phyloP scores from a whole-genome alignment of 169 alveolate species.

The Plasmodium vivax region DNA sequence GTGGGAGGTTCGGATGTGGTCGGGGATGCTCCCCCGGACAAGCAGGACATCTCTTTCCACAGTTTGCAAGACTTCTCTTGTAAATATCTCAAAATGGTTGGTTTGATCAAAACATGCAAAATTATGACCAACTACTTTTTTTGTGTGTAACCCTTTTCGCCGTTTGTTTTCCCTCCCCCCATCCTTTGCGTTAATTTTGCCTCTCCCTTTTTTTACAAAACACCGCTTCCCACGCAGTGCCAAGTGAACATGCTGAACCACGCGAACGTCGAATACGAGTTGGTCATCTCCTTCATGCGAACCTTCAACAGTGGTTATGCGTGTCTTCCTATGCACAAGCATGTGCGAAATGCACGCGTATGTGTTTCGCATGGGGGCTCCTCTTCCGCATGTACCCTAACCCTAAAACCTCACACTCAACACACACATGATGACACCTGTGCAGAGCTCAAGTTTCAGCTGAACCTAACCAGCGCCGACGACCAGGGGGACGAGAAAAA shows the following conservation, averaged over 20 bases:
- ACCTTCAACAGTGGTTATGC: slow-evolving; percentile 45
- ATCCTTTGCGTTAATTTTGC: not conserved
- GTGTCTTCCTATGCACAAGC: too few species aligned
- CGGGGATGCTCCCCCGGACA: not conserved
- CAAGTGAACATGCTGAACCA: slow-evolving; percentile 22
- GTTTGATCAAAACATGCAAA: not conserved
- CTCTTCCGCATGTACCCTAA: not conserved
- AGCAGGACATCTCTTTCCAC: slow-evolving; percentile 6
- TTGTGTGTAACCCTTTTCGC: not conserved
- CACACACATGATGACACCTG: not conserved
- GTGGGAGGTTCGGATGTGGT: not conserved
- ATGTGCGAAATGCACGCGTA: not conserved
- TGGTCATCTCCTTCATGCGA: slow-evolving; percentile 42
- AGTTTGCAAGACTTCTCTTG: slow-evolving; percentile 27
- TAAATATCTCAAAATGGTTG: slow-evolving; percentile 47
- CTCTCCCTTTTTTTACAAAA: not conserved
- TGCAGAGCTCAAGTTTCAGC: slow-evolving; percentile 54
- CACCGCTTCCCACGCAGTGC: slow-evolving; percentile 5
- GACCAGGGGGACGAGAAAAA: slow-evolving; percentile 38
- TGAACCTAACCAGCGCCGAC: slow-evolving; percentile 15
- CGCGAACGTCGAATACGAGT: slow-evolving; percentile 41
- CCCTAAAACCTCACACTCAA: not conserved
- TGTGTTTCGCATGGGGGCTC: not conserved
- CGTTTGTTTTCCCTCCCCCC: not conserved
- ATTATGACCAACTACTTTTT: not conserved